These are phyloP conservation scores for Colletotrichum sp. DNA, from an alignment of 2,329 filamentous ascomycete genomes.

Conservation along the genomic window DNA sequence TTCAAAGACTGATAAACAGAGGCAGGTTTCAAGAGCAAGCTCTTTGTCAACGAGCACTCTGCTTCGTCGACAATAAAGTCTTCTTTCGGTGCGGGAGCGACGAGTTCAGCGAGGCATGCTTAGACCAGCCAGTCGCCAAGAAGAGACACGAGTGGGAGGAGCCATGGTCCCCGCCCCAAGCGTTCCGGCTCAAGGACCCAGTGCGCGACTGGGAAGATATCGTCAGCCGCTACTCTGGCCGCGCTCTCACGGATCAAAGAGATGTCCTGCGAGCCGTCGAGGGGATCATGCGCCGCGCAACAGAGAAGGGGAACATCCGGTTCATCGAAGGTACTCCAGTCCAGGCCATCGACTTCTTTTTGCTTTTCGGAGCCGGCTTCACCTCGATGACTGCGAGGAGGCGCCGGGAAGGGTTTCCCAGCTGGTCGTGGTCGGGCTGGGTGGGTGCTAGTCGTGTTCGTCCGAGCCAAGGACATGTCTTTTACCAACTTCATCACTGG, in stretches of 20 bases:
- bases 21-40: neutral
- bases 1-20: neutral
- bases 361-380: neutral
- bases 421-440: neutral
- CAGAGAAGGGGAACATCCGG: neutral
- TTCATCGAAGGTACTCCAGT: neutral
- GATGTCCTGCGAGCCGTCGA: neutral
- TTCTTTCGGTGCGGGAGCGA: neutral
- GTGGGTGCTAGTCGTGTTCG: neutral
- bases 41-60: neutral
- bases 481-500: neutral
- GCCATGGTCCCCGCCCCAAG: neutral
- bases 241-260: neutral
- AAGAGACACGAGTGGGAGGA: neutral
- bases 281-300: neutral
- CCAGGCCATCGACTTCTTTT: neutral
- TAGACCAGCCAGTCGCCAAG: neutral
- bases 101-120: neutral
- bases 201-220: neutral
- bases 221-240: neutral
- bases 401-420: neutral
- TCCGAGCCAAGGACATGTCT: neutral
- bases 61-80: neutral
- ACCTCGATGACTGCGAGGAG: neutral
- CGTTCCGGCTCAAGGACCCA: neutral